Base-by-base conservation (phyloP, 1,284 basidiomycete species). In the Hymenochaete sp. region DNA sequence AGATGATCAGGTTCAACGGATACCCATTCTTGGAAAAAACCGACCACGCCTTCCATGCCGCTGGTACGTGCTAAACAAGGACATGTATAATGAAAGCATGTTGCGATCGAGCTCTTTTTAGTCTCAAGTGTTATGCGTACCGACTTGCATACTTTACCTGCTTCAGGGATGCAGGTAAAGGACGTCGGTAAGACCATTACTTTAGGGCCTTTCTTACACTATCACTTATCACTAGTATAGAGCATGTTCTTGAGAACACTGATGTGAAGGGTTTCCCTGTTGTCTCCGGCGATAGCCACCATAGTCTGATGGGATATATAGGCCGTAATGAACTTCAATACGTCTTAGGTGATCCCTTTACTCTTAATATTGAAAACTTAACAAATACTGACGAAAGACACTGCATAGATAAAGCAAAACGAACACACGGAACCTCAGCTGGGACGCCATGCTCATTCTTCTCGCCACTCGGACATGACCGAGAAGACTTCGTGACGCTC, bases 1-100 rank as follows among this genome's bases (percentile, higher is more conserved):
- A 97, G 60, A 91, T 88, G 76, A 98, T 99, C 58, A 77, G 82
- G 18, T 95, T 98, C 66, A 98, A 96, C 59, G 95, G 93, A 8
- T 98, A 86, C 64, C 96, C 96, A 0, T 93, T 95, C 70, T 68
- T 99, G 47, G 89, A 93, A 62, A 93, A 93, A 59, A 88, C 95
- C 57, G 90, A 96, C 57, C 85, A 92, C 59, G 79, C 84, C 0
- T 95, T 88, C 57, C 82, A 95, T 56, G 83, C 93, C 37, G 77
- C 89, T 38, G 92, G 95, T 87, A 22, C 14, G 7, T 28, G 13
- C 57, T 56, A 62, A 56, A 4, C 16, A 6, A 33, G 72, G 56
- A 26, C 45, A 9, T 21, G 3, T 19, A 28, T 36, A 3, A 14
- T 27, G 27, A 6, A 16, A 11, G 4, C 37, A 55, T 9, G 45